phyloP scores from a whole-genome alignment of 345 rosid genomes.

The Gynandropsis gynandra region DNA sequence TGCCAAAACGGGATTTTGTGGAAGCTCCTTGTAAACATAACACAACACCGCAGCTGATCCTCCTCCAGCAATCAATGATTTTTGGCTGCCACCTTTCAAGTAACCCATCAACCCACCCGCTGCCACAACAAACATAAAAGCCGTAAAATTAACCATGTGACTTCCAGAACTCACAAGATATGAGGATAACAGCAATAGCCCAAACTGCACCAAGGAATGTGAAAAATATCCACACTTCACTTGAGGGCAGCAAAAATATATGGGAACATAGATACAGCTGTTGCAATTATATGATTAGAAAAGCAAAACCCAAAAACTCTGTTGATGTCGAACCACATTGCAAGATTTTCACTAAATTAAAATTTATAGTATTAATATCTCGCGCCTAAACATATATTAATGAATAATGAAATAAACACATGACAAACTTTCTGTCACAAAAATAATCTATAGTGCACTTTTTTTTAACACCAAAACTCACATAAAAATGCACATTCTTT shows the following conservation, averaged over 20 bases:
- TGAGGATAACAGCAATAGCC: not conserved
- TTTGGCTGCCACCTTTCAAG: slow-evolving; percentile 83
- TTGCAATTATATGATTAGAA: not conserved
- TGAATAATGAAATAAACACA: too few species aligned
- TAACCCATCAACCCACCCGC: slow-evolving; percentile 89
- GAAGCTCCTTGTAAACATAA: slow-evolving; percentile 68
- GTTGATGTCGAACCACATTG: not conserved
- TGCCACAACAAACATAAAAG: slow-evolving; percentile 19
- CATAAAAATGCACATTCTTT: too few species aligned
- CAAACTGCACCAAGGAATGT: not conserved
- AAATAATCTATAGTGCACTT: too few species aligned
- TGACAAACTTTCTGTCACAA: too few species aligned
- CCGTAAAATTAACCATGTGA: not conserved
- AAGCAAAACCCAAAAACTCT: not conserved
- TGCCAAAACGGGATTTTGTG: slow-evolving; percentile 62
- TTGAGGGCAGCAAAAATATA: not conserved
- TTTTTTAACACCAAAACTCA: too few species aligned
- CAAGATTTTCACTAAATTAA: too few species aligned
- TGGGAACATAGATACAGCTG: not conserved
- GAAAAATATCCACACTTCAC: not conserved
- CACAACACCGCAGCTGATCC: slow-evolving; percentile 54
- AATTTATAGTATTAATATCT: too few species aligned
- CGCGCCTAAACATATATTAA: too few species aligned
- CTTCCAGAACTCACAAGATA: not conserved
- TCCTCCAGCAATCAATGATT: slow-evolving; percentile 74